A percentile compares a stretch with the other conserved stretches of the same genome.
Evolutionary conservation across 2,329 filamentous ascomycete species (phyloP).

Genomic region (Trichoderma atrobrunneum): DNA sequence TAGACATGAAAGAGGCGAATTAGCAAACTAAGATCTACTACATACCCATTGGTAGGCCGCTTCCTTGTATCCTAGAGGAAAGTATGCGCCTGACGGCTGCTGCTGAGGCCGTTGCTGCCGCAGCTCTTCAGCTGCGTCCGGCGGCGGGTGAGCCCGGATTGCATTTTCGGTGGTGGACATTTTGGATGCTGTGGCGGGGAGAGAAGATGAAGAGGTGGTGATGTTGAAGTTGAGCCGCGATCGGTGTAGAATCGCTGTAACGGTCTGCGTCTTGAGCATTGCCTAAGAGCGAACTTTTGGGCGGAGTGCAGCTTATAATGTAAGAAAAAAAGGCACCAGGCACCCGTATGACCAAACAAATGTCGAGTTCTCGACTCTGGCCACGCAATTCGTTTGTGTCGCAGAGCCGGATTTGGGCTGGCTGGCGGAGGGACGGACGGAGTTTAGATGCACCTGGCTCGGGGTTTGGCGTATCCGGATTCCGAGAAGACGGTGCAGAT

Average conservation of each 20-base stretch:
- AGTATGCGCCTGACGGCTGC: slow-evolving; percentile 48
- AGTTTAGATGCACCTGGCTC: slow-evolving; percentile 1
- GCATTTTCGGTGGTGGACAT: slow-evolving; percentile 36
- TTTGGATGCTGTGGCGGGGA: slow-evolving; percentile 23
- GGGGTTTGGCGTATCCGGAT: slow-evolving; percentile 15
- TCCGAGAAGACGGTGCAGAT: neutral
- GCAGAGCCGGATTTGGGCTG: slow-evolving; percentile 18
- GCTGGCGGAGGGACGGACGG: slow-evolving; percentile 14
- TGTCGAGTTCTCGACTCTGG: neutral
- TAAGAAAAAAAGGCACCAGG: slow-evolving; percentile 4
- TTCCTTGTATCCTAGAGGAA: slow-evolving; percentile 88
- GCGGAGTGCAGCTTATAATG: neutral
- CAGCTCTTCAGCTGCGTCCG: slow-evolving; percentile 22
- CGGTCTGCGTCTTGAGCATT: slow-evolving; percentile 46
- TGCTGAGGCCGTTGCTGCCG: slow-evolving; percentile 29
- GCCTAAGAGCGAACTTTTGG: slow-evolving; percentile 26
- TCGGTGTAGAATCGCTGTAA: slow-evolving; percentile 40
- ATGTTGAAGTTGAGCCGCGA: slow-evolving; percentile 39
- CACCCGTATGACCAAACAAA: slow-evolving; percentile 12
- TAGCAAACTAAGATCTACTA: slow-evolving; percentile 22
- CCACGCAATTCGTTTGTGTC: slow-evolving; percentile 11
- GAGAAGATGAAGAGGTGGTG: neutral
- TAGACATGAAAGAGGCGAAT: neutral
- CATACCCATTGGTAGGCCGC: slow-evolving; percentile 87
- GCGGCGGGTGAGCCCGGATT: slow-evolving; percentile 24